Conservation (phyloP, 192 early-diverging fungal genomes). For the Backusella liffmaniae region DNA sequence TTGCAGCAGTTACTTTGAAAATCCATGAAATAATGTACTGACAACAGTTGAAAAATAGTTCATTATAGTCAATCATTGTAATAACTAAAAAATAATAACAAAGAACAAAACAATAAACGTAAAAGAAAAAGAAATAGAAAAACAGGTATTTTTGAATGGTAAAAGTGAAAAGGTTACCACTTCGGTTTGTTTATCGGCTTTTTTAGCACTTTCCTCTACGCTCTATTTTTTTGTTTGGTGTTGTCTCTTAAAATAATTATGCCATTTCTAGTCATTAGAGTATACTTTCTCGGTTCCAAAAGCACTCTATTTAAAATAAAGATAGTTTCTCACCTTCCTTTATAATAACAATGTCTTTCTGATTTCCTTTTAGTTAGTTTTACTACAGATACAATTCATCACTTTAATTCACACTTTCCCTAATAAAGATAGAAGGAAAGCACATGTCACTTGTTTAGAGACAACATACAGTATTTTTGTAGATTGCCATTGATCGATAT, state of each 20-base stretch:
- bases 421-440: no score
- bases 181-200: neutral
- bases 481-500: no score
- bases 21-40: conserved; percentile 70
- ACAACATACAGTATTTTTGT: no score
- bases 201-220: neutral
- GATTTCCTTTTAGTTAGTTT: neutral
- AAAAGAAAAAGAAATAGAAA: neutral
- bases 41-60: neutral
- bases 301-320: neutral
- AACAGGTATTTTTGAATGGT: neutral
- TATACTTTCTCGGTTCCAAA: neutral
- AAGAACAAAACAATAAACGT: neutral
- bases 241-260: neutral
- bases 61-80: neutral
- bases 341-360: neutral
- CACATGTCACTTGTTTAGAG: no score
- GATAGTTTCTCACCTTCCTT: neutral
- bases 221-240: neutral
- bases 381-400: neutral
- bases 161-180: neutral
- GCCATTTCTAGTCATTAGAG: neutral
- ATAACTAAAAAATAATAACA: neutral
- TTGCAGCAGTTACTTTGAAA: conserved; percentile 65
- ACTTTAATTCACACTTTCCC: neutral